Percentiles rank a stretch among this genome's conserved stretches.
phyloP scores from a whole-genome alignment of 345 rosid genomes.

The Aquilaria sinensis region DNA sequence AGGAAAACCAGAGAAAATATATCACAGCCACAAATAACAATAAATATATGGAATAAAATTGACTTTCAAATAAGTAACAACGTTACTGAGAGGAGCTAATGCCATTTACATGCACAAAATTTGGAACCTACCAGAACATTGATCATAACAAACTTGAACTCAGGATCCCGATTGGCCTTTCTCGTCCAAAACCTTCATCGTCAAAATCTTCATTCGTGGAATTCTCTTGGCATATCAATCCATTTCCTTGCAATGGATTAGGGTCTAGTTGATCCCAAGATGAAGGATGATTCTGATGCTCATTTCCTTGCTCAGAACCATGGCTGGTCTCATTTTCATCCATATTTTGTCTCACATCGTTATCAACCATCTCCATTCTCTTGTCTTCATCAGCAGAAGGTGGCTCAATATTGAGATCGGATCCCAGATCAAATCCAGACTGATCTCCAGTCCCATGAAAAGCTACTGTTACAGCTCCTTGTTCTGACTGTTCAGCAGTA shows the following conservation, averaged over 20 bases:
- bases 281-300: slow-evolving; percentile 37
- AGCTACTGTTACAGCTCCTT: slow-evolving; percentile 66
- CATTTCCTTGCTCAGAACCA: slow-evolving; percentile 31
- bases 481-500: slow-evolving; percentile 73
- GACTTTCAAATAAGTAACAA: background rate
- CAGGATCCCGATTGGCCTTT: slow-evolving; percentile 38
- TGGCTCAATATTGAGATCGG: slow-evolving; percentile 60
- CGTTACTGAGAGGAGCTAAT: background rate
- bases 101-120: background rate
- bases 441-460: slow-evolving; percentile 48
- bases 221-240: slow-evolving; percentile 76
- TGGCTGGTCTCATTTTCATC: slow-evolving; percentile 45
- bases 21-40: background rate
- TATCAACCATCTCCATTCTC: slow-evolving; percentile 27
- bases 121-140: slow-evolving; percentile 41
- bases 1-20: background rate
- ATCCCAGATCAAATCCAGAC: slow-evolving; percentile 58
- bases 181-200: slow-evolving; percentile 54
- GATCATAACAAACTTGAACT: slow-evolving; percentile 42
- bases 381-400: slow-evolving; percentile 39
- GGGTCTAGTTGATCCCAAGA: slow-evolving; percentile 54
- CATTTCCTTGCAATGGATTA: slow-evolving; percentile 46
- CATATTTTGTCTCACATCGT: slow-evolving; percentile 40
- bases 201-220: slow-evolving; percentile 87
- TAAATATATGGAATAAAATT: slow-evolving; percentile 1